Base-by-base conservation (phyloP, 768 basidiomycete genomes). In the Termitomyces sp. region DNA sequence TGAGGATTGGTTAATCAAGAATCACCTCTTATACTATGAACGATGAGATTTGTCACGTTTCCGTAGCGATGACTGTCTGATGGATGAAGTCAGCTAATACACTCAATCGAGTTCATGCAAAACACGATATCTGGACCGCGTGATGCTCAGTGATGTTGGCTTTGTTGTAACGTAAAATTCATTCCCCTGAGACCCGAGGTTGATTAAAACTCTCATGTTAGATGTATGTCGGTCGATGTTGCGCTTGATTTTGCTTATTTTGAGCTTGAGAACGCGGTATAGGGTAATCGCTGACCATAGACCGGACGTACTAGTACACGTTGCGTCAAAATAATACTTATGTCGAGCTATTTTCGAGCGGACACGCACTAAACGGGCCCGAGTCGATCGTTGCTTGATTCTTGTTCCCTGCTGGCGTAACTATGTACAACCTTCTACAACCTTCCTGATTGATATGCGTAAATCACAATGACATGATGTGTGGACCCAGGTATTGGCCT, bases 1-100 rank as follows among this genome's bases (percentile, higher is more conserved):
- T 60, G 56, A 57, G 53, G 42, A 50, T 37, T 53, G 55, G 48
- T 43, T 48, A 44, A 60, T 44, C 48, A 14, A 54, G 1, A 41
- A 46, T 10, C 33, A 21, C 10, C n/a, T 55, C 23, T 51, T 55
- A 59, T 59, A 59, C 48, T 44, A 50, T 49, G 35, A 31, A 21
- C 37, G 30, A 45, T 19, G 31, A 15, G 48, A 5, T 9, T 10
- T 46, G 35, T 15, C 33, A 31, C 21, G 50, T 51, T 50, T 55
- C 52, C 44, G 44, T 55, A 31, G 33, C 38, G 23, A 57, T 31
- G 11, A 19, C 49, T 35, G 9, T 8, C 31, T 11, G 3, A 17
- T 30, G 45, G 7, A 47, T n/a, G 10, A 23, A 47, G n/a, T 47
- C 26, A 47, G 12, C 12, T 3, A 43, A 42, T 42, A n/a, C 10